Evolutionary conservation across 768 basidiomycete genomes (phyloP), one percentile per base, ranked within the genome.

Genomic region (Tricholoma sp.): DNA sequence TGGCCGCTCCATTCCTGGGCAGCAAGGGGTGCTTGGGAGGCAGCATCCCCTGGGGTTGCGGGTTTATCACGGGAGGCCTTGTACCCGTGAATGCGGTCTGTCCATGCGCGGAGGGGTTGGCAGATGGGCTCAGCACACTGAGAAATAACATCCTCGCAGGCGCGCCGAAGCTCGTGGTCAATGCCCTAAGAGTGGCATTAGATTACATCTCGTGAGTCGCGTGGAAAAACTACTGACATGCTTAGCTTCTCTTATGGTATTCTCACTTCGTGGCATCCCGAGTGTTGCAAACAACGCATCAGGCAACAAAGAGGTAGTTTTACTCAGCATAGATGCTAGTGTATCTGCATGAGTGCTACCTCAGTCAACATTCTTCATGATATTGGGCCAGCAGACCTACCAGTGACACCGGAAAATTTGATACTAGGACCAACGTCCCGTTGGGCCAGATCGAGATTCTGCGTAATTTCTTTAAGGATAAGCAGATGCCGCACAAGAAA

Each of bases 401-500:
- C 88, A 52, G 84, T 83, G 27, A 90, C 77, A 31, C 84, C 82
- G 39, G 77, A 76, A 57, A 77, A 72, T 31, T 80, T 76, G 43
- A 70, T 65, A 51, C 67, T 73, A 21, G 61, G 72, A 63, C 77
- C 82, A 11, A 72, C 67, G 31, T 80, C 80, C 57, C 73, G 75
- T 50, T 77, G 76, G 10, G 73, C 81, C 27, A 91, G 71, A 58
- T 90, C 91, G 34, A 93, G 73, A 62, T 85, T 88, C 41, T 85
- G 79, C 7, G 88, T 80, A 61, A 97, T 84, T 72, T 99, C 97
- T 69, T 97, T 98, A 58, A 98, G 69, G 31, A 98, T 87, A 52
- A 98, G 73, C 19, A 98, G 70, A 72, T 99, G 95, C 43, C 94
- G 82, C 22, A 95, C 85, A 39, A 96, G 81, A 78, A 99, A 98